phyloP scores from a whole-genome alignment of 306 rosid genomes.

The Medicago truncatula region DNA sequence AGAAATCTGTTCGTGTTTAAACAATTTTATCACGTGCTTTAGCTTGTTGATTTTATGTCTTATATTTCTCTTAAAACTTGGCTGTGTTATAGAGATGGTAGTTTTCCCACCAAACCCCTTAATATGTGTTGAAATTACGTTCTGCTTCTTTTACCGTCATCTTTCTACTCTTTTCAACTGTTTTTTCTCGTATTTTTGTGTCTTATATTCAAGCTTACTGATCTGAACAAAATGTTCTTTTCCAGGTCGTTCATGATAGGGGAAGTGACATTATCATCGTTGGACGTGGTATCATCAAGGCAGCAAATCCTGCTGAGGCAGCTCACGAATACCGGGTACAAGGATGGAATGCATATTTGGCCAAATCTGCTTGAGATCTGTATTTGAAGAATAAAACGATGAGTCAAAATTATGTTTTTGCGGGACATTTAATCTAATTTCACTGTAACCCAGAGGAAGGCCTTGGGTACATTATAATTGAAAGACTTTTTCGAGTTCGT shows the following conservation, averaged over 20 bases:
- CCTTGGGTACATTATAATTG: slow-evolving; percentile 17
- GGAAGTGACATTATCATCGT: slow-evolving; percentile 89
- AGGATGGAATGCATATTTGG: slow-evolving; percentile 88
- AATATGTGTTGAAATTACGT: slow-evolving; percentile 7
- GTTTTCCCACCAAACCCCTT: not conserved
- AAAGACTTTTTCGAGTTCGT: not conserved
- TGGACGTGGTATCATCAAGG: slow-evolving; percentile 91
- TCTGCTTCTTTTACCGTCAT: not conserved
- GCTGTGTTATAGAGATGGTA: not conserved
- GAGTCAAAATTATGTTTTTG: slow-evolving; percentile 16
- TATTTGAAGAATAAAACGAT: slow-evolving; percentile 24
- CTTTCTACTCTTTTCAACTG: not conserved
- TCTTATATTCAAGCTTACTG: not conserved
- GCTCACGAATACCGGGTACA: slow-evolving; percentile 80
- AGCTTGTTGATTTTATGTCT: not conserved
- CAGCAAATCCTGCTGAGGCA: slow-evolving; percentile 71
- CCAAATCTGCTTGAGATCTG: slow-evolving; percentile 53
- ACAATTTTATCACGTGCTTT: not conserved
- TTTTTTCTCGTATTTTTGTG: not conserved
- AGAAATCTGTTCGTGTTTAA: slow-evolving; percentile 3
- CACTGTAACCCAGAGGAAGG: slow-evolving; percentile 23
- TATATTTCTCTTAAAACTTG: not conserved
- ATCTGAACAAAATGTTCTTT: slow-evolving; percentile 28
- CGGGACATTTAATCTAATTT: slow-evolving; percentile 20
- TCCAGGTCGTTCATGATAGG: slow-evolving; percentile 81